phyloP scores from a whole-genome alignment of 495 filamentous ascomycete genomes.

The Tuber melanosporum region DNA sequence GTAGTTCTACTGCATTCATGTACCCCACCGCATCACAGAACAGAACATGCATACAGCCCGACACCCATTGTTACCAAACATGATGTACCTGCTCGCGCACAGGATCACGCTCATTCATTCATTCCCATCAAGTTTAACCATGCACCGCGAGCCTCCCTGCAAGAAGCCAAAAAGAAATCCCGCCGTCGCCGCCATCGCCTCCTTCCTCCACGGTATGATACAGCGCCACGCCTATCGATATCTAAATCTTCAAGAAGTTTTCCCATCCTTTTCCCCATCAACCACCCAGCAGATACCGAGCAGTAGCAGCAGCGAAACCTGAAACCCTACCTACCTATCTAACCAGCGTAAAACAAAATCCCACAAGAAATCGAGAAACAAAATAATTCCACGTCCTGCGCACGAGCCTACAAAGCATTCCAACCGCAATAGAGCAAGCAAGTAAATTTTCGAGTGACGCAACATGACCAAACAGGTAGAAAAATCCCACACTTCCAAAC shows the following conservation, averaged over 20 bases:
- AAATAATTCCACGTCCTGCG: neutral
- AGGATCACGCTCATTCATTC: neutral
- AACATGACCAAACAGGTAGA: constrained; percentile 1
- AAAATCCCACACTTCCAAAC: neutral
- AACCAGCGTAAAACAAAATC: neutral
- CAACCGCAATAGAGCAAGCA: neutral
- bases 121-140: neutral
- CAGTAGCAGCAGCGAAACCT: neutral
- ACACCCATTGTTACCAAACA: neutral
- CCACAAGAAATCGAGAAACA: neutral
- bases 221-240: neutral
- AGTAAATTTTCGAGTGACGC: neutral
- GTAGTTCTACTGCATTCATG: neutral
- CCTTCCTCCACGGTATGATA: neutral
- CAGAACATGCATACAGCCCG: neutral
- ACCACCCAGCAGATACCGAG: no score
- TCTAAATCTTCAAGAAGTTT: neutral
- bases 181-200: neutral
- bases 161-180: neutral
- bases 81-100: neutral
- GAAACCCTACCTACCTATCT: neutral
- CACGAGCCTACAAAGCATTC: neutral
- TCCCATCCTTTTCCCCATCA: neutral
- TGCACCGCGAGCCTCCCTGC: neutral
- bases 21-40: neutral